Evolutionary conservation across 495 filamentous ascomycete genomes (phyloP).

Genomic region (Aspergillus leporis): DNA sequence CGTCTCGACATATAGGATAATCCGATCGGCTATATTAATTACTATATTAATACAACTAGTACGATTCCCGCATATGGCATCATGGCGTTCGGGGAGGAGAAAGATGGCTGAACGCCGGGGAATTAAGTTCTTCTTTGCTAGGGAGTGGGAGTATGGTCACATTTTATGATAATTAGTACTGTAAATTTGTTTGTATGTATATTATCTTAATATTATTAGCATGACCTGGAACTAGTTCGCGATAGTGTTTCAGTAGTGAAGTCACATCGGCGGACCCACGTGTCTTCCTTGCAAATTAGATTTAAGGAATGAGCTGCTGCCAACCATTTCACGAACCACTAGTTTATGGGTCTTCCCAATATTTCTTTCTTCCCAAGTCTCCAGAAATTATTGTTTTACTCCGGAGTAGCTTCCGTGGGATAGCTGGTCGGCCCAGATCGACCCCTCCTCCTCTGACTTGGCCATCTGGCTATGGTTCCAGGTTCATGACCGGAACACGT

Average conservation of each 20-base stretch:
- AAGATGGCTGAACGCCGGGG: background rate
- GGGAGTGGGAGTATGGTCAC: background rate
- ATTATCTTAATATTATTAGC: too few species aligned
- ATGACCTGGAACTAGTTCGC: background rate
- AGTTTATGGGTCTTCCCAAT: constrained; percentile 15
- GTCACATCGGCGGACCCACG: constrained; percentile 15
- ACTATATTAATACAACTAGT: background rate
- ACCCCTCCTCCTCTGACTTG: constrained; percentile 4
- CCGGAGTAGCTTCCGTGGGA: constrained; percentile 1
- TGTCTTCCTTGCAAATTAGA: constrained; percentile 20
- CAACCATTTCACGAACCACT: constrained; percentile 19
- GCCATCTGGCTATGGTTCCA: constrained; percentile 1
- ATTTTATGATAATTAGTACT: too few species aligned
- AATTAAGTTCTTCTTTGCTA: background rate
- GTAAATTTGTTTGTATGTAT: too few species aligned
- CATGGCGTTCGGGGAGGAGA: background rate
- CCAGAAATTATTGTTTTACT: constrained; percentile 16
- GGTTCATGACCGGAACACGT: constrained; percentile 9
- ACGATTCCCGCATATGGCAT: background rate
- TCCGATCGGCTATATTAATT: too few species aligned
- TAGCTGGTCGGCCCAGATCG: background rate
- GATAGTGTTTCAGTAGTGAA: background rate
- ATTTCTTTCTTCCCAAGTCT: constrained; percentile 8
- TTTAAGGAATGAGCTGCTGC: constrained; percentile 12
- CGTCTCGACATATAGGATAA: too few species aligned